phyloP scores from a whole-genome alignment of 331 rosid genomes.

The Pyrus hybrid region DNA sequence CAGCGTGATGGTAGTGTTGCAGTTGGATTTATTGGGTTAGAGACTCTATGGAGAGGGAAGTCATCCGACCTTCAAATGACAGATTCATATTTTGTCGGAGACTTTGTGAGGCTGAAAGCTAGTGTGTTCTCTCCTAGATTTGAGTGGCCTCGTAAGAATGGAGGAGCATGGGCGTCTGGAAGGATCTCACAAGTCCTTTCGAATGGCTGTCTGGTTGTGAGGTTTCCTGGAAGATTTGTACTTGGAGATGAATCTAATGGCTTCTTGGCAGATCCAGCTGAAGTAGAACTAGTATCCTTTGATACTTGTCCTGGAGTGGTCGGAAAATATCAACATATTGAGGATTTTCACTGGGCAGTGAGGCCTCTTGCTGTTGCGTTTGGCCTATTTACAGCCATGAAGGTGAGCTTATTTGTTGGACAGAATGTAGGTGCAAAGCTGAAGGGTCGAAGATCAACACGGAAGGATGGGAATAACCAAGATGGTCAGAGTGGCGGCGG shows the following conservation, averaged over 20 bases:
- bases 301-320: slow-evolving; percentile 36
- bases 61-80: slow-evolving; percentile 17
- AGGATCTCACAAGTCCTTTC: slow-evolving; percentile 30
- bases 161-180: slow-evolving; percentile 31
- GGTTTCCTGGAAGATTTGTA: slow-evolving; percentile 34
- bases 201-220: slow-evolving; percentile 34
- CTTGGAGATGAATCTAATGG: slow-evolving; percentile 19
- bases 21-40: slow-evolving; percentile 34
- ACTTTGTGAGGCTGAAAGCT: slow-evolving; percentile 31
- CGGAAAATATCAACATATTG: slow-evolving; percentile 32
- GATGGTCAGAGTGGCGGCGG: slow-evolving; percentile 24
- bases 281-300: slow-evolving; percentile 34
- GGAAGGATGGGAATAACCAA: background rate
- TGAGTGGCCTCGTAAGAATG: slow-evolving; percentile 30
- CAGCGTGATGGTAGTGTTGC: slow-evolving; percentile 28
- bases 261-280: slow-evolving; percentile 37
- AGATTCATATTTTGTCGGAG: slow-evolving; percentile 19
- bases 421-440: slow-evolving; percentile 2
- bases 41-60: slow-evolving; percentile 30
- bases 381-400: slow-evolving; percentile 30
- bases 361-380: slow-evolving; percentile 32
- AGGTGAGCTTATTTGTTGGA: slow-evolving; percentile 25
- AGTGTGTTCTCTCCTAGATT: slow-evolving; percentile 24
- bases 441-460: slow-evolving; percentile 11
- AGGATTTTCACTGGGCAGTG: slow-evolving; percentile 47